These are phyloP conservation scores for Jasminum sambac DNA, from an alignment of 257 asterid genomes.

Conservation along the genomic window DNA sequence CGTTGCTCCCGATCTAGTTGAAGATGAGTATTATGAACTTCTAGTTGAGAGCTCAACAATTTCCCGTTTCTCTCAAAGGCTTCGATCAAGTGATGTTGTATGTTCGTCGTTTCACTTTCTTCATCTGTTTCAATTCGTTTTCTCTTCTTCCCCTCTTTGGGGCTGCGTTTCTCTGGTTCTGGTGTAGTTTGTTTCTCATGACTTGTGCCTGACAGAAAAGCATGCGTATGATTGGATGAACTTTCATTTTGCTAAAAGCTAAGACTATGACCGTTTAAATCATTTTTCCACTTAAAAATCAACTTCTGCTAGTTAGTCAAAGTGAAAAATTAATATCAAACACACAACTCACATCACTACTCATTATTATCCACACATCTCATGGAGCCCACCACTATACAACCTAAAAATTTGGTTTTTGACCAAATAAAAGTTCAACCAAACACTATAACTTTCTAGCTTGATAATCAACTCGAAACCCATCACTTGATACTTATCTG, in stretches of 20 bases:
- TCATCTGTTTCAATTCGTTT: constrained; percentile 41
- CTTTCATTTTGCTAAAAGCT: too few relatives aligned
- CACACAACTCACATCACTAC: too few relatives aligned
- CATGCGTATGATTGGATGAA: not conserved
- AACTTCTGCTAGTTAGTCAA: too few relatives aligned
- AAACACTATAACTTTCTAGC: too few relatives aligned
- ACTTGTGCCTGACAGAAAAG: constrained; percentile 47
- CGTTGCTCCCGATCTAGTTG: constrained; percentile 76
- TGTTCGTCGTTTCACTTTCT: constrained; percentile 41
- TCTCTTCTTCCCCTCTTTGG: constrained; percentile 60
- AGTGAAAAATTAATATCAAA: too few relatives aligned
- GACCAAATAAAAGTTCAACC: too few relatives aligned
- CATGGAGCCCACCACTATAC: too few relatives aligned
- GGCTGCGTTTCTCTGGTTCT: constrained; percentile 39
- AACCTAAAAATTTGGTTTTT: too few relatives aligned
- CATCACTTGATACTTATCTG: not conserved
- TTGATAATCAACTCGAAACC: too few relatives aligned
- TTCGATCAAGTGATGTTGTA: constrained; percentile 50
- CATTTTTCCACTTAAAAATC: too few relatives aligned
- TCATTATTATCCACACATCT: too few relatives aligned
- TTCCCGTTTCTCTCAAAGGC: constrained; percentile 76
- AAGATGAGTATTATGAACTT: constrained; percentile 62
- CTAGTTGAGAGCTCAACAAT: constrained; percentile 63
- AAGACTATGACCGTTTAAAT: too few relatives aligned
- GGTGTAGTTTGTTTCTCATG: constrained; percentile 46